These are phyloP conservation scores for Sporothrix pseudoabietina DNA, from an alignment of 2,329 filamentous ascomycete genomes.

Conservation along the genomic window DNA sequence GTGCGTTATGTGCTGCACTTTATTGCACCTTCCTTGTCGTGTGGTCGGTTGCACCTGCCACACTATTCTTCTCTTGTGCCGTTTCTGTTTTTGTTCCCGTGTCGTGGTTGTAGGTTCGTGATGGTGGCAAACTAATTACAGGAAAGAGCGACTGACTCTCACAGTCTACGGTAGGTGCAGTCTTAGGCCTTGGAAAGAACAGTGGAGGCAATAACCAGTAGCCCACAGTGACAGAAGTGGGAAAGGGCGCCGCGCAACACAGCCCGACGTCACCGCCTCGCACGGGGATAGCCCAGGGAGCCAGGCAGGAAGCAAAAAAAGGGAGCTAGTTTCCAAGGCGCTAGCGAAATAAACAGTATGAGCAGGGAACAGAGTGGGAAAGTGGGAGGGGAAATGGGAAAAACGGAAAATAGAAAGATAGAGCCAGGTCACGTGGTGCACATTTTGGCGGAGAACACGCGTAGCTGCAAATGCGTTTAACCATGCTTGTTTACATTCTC, in stretches of 20 bases:
- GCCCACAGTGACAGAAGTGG: conserved; percentile 1
- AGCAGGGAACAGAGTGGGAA: not conserved
- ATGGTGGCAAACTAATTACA: not conserved
- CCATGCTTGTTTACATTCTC: conserved; percentile 1
- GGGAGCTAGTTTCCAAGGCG: conserved; percentile 1
- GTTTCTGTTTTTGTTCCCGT: not conserved
- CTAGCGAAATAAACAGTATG: not conserved
- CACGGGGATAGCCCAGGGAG: not conserved
- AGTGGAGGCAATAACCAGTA: no score
- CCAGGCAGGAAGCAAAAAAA: not conserved
- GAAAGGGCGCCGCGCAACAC: conserved; percentile 10
- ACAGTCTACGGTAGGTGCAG: no score
- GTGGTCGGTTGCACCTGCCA: conserved; percentile 20
- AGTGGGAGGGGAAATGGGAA: not conserved
- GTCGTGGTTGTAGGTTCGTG: conserved; percentile 8
- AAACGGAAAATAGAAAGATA: not conserved
- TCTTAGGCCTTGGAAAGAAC: no score
- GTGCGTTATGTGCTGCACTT: conserved; percentile 4
- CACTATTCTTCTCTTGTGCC: not conserved
- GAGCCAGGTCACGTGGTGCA: not conserved
- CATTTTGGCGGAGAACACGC: not conserved
- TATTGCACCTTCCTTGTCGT: not conserved
- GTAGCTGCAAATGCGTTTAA: conserved; percentile 18
- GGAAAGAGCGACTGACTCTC: not conserved
- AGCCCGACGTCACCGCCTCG: conserved; percentile 19